These are phyloP conservation scores for Boletus vinaceobasis DNA, from an alignment of 768 basidiomycete genomes.

Conservation along the genomic window DNA sequence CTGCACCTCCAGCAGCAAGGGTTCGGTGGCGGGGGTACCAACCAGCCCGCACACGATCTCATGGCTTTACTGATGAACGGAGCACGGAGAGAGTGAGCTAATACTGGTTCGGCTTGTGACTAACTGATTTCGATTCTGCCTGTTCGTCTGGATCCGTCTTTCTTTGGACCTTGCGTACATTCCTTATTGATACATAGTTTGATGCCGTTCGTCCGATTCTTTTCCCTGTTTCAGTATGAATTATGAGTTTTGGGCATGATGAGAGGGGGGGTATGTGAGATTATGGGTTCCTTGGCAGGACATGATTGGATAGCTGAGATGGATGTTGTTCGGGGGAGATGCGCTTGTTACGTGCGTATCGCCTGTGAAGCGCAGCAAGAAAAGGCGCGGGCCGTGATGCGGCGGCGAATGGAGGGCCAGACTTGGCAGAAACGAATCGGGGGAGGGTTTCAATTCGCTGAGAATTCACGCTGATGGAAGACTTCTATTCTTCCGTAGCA, in stretches of 20 bases:
- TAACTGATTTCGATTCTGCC: slow-evolving; percentile 12
- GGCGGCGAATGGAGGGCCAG: slow-evolving; percentile 12
- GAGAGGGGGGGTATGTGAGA: neutral
- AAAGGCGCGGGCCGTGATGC: slow-evolving; percentile 2
- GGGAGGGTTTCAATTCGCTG: slow-evolving; percentile 12
- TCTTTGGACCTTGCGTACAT: slow-evolving; percentile 26
- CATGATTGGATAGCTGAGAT: neutral
- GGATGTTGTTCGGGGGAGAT: slow-evolving; percentile 5
- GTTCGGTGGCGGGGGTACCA: slow-evolving; percentile 42
- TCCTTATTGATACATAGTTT: slow-evolving; percentile 33
- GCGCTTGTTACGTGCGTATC: slow-evolving; percentile 10
- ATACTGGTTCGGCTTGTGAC: slow-evolving; percentile 9
- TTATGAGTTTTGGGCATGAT: slow-evolving; percentile 19
- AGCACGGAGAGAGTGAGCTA: slow-evolving; percentile 55
- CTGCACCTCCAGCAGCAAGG: slow-evolving; percentile 65
- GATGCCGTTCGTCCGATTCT: slow-evolving; percentile 22
- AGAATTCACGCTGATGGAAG: slow-evolving; percentile 27
- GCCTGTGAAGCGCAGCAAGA: slow-evolving; percentile 7
- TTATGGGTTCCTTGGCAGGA: neutral
- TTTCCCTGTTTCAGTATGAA: slow-evolving; percentile 27
- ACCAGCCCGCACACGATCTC: slow-evolving; percentile 66
- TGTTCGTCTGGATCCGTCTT: slow-evolving; percentile 8
- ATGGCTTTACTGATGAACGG: slow-evolving; percentile 85
- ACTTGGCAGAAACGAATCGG: slow-evolving; percentile 12
- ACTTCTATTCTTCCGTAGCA: slow-evolving; percentile 32